These are phyloP conservation scores for Leccinum variicolor DNA, from an alignment of 768 basidiomycete species.

Conservation along the genomic window DNA sequence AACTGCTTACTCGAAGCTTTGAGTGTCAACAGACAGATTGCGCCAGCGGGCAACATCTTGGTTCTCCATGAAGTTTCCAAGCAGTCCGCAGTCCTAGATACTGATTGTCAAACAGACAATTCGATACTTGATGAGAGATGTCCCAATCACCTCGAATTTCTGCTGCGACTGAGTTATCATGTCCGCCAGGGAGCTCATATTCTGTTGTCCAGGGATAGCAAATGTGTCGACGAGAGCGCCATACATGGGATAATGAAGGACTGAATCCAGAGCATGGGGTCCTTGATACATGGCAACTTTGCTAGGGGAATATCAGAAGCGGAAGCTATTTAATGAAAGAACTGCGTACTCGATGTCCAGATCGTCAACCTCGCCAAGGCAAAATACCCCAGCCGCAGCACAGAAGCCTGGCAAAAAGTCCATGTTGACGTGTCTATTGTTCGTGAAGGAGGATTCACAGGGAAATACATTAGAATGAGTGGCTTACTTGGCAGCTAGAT, in stretches of 20 bases:
- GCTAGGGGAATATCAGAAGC: conserved; percentile 34
- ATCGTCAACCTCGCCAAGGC: conserved; percentile 54
- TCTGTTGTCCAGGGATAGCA: conserved; percentile 63
- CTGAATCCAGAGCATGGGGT: conserved; percentile 56
- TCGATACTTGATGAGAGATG: background rate
- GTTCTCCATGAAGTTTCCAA: conserved; percentile 81
- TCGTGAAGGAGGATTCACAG: background rate
- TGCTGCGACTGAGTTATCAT: conserved; percentile 51
- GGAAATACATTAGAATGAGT: background rate
- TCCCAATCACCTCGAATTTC: conserved; percentile 42
- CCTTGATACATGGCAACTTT: conserved; percentile 18
- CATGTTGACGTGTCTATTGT: conserved; percentile 58
- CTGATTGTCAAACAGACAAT: background rate
- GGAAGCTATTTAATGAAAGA: background rate
- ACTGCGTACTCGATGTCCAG: conserved; percentile 44
- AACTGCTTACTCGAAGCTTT: conserved; percentile 57
- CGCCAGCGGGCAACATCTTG: conserved; percentile 76
- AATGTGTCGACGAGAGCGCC: conserved; percentile 42
- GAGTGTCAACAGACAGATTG: conserved; percentile 67
- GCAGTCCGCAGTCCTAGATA: conserved; percentile 27
- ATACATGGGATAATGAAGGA: conserved; percentile 37
- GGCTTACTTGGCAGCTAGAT: conserved; percentile 38
- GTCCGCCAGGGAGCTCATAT: conserved; percentile 54
- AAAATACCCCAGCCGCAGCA: conserved; percentile 75
- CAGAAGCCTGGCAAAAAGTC: conserved; percentile 79